Percentiles rank a stretch among this genome's conserved stretches.
Evolutionary conservation across 208 protist species (phyloP).

Genomic region (Borovskyia barvae): DNA sequence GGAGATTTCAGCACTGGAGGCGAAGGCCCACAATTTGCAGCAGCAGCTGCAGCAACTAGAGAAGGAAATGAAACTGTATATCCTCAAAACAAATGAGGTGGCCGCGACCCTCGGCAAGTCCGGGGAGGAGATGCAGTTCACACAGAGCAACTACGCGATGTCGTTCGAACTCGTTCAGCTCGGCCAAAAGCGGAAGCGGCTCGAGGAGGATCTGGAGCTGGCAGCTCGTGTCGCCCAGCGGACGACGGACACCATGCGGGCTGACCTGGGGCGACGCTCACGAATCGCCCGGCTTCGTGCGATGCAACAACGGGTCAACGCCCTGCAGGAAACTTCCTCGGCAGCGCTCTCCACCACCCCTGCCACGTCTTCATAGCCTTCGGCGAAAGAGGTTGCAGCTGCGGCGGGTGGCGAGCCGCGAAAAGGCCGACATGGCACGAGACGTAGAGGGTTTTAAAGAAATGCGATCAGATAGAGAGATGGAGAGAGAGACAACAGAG

Average conservation of each 20-base stretch:
- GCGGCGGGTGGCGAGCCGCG: too few relatives aligned
- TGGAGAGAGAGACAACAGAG: not conserved
- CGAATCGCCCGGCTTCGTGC: slow-evolving; percentile 56
- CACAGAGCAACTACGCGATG: slow-evolving; percentile 34
- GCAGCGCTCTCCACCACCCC: too few relatives aligned
- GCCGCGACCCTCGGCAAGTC: slow-evolving; percentile 44
- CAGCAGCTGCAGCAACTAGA: slow-evolving; percentile 59
- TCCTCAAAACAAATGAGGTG: slow-evolving; percentile 50
- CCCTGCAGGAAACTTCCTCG: slow-evolving; percentile 51
- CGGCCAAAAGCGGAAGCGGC: slow-evolving; percentile 41
- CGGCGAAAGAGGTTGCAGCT: too few relatives aligned
- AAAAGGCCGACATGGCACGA: too few relatives aligned
- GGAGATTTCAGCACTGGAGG: slow-evolving; percentile 69
- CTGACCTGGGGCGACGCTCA: slow-evolving; percentile 62
- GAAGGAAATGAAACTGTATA: slow-evolving; percentile 56
- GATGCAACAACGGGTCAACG: slow-evolving; percentile 66
- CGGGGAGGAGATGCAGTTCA: slow-evolving; percentile 47
- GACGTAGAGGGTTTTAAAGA: too few relatives aligned
- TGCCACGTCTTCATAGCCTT: too few relatives aligned
- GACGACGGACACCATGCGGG: slow-evolving; percentile 48
- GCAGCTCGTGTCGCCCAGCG: slow-evolving; percentile 63
- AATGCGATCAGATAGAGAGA: too few relatives aligned
- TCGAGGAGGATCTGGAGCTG: slow-evolving; percentile 64
- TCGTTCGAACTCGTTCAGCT: slow-evolving; percentile 41
- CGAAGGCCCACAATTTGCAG: slow-evolving; percentile 38